Base-by-base conservation (phyloP, 2,329 filamentous ascomycete genomes). In the Aspergillus floridensis region DNA sequence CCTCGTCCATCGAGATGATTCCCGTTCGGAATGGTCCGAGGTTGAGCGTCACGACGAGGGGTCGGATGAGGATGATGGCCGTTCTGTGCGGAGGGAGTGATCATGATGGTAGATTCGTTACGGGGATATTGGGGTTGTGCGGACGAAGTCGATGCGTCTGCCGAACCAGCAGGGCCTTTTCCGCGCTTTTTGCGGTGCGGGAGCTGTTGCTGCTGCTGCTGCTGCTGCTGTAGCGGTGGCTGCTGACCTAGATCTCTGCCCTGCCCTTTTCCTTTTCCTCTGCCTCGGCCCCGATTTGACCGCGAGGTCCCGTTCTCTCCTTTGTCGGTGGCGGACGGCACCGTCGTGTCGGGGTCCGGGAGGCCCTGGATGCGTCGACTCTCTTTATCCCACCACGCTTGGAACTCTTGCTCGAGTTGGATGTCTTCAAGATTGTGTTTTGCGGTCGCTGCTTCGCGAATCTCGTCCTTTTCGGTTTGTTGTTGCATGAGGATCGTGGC, bases 401-500 rank as follows among this genome's bases (percentile, higher is more conserved):
- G 91, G 72, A 99, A 99, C 54, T 92, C 92, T 72, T 99, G 95
- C 76, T 99, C 95, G 65, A 95, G 87, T 73, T 99, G 95, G 60
- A 99, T 99, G 63, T 98, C 95, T 70, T 96, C 88, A 31, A 99
- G 79, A 63, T 91, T 95, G 58, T 93, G 85, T 77, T 96, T 97
- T 2, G 92, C 91, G 14, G 74, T 77, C 11, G 88, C 88, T 0
- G 92, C 91, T 72, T 96, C 93, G 56, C 86, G 88, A 61, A 96
- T 87, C 19, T 86, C 84, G 59, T 92, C 86, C 70, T 96, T 95
- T 72, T 97, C 93, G 8, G 86, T 86, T 72, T 89, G 86, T 76
- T 99, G 92, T 70, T 96, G 87, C 7, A 88, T 87, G 14, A 98
- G 89, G 59, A 99, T 99, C 65, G 96, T 92, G 16, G 88, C 86